Evolutionary conservation across 1,284 basidiomycete species (phyloP), one percentile per base, ranked within the genome.

Genomic region (Boletus calvinii): DNA sequence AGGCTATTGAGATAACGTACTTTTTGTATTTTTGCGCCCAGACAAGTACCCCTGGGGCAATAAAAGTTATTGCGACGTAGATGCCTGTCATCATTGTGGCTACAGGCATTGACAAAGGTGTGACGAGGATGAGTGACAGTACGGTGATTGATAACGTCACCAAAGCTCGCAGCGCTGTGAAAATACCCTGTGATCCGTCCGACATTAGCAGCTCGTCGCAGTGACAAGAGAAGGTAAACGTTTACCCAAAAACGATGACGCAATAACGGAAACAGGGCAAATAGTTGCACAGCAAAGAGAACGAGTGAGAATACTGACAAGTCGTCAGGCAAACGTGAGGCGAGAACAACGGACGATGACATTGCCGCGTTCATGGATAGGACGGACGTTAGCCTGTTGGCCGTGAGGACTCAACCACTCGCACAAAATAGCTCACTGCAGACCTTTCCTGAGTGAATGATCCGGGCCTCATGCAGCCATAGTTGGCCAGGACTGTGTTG

Each of bases 351-450:
- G 13, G 91, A 93, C 6, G 93, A 92, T 32, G 91, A 95, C 52
- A 98, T 87, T 30, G 93, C 94, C 20, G 95, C 95, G 59, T 98
- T 98, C 75, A 96, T 89, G 30, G 94, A 95, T 37, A 99, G 71
- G 22, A 96, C 91, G 22, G 92, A 93, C 13, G 91, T 88, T 44
- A 96, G 74, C 62, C 92, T 95, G 53, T 57, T 50, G 59, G 56
- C 57, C 48, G 62, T 61, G 56, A 64, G 52, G 54, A 59, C 45
- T 39, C 52, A 31, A 43, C 34, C 42, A 44, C 52, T 50, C 51
- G 56, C 60, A 57, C 37, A 53, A 56, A 42, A 58, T 54, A 45
- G 58, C 22, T 38, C 31, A 44, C 29, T 46, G 43, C 55, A 46
- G 40, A 75, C 74, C 74, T 71, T 67, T 77, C 74, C 43, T 71